Conservation (phyloP, 2,329 filamentous ascomycete species). For the Botryotinia calthae region DNA sequence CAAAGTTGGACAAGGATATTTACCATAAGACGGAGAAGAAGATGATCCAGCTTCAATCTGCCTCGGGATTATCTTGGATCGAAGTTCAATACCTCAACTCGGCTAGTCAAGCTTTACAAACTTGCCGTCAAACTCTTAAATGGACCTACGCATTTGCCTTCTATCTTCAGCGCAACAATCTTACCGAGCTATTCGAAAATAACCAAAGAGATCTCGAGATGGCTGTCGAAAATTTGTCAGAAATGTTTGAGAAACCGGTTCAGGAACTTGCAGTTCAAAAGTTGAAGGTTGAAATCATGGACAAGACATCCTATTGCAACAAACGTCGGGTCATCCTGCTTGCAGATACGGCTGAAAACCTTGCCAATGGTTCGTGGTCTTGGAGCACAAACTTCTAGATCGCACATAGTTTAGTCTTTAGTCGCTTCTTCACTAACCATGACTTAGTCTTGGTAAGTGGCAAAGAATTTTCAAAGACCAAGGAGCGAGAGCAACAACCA, state of each 20-base stretch:
- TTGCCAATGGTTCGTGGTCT: conserved; percentile 71
- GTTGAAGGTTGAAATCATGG: conserved; percentile 96
- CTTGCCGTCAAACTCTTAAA: conserved; percentile 96
- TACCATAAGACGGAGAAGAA: conserved; percentile 97
- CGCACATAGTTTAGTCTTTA: background rate
- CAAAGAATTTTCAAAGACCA: background rate
- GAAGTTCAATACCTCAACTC: conserved; percentile 96
- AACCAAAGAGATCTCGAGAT: conserved; percentile 98
- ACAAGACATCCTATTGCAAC: conserved; percentile 97
- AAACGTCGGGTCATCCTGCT: conserved; percentile 86
- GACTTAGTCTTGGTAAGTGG: background rate
- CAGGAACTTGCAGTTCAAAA: conserved; percentile 80
- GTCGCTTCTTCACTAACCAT: background rate
- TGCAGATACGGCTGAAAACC: conserved; percentile 87
- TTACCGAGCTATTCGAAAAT: conserved; percentile 96
- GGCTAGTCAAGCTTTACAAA: conserved; percentile 89
- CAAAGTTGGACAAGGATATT: conserved; percentile 93
- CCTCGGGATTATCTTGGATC: conserved; percentile 97
- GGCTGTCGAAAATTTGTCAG: conserved; percentile 93
- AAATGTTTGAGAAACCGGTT: conserved; percentile 99
- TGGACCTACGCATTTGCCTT: conserved; percentile 99
- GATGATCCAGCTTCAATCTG: conserved; percentile 93
- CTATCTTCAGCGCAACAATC: conserved; percentile 92
- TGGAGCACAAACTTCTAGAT: conserved; percentile 26
- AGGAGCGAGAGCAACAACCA: background rate